Evolutionary conservation across 495 filamentous ascomycete genomes (phyloP).

Genomic region (Astrocystis sublimbata): DNA sequence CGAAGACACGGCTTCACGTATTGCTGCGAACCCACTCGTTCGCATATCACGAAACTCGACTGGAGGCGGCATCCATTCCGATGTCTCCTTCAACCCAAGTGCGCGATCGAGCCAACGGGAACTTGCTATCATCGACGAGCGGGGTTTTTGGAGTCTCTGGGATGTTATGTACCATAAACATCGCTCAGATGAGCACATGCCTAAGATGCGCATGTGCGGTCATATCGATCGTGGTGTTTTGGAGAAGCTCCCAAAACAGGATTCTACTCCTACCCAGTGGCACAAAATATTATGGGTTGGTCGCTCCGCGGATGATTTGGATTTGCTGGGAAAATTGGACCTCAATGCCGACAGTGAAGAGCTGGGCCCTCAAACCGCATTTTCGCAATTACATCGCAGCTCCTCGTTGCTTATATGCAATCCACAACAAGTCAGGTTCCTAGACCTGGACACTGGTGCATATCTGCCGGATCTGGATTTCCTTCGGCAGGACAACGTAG

Average conservation of each 20-base stretch:
- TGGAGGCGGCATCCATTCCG: conserved; percentile 62
- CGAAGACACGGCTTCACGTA: conserved; percentile 42
- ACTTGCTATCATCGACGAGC: conserved; percentile 70
- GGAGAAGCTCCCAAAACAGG: conserved; percentile 20
- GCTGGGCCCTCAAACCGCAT: conserved; percentile 20
- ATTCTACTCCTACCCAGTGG: conserved; percentile 20
- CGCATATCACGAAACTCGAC: conserved; percentile 55
- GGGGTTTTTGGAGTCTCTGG: conserved; percentile 77
- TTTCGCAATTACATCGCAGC: conserved; percentile 25
- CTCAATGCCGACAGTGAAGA: conserved; percentile 23
- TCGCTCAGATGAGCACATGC: conserved; percentile 11
- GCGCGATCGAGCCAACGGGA: conserved; percentile 55
- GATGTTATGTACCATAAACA: conserved; percentile 47
- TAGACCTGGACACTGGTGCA: conserved; percentile 26
- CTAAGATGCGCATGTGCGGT: conserved; percentile 21
- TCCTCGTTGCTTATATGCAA: conserved; percentile 30
- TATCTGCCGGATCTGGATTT: conserved; percentile 25
- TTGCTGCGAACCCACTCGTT: conserved; percentile 64
- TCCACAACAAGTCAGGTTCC: conserved; percentile 22
- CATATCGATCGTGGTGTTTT: conserved; percentile 31
- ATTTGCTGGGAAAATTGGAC: conserved; percentile 8
- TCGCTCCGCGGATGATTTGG: conserved; percentile 19
- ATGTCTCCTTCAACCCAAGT: conserved; percentile 79
- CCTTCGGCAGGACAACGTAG: conserved; percentile 17
- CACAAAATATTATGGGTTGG: conserved; percentile 32